phyloP scores from a whole-genome alignment of 108 stramenopile species.

The Asterionellopsis glacialis region DNA sequence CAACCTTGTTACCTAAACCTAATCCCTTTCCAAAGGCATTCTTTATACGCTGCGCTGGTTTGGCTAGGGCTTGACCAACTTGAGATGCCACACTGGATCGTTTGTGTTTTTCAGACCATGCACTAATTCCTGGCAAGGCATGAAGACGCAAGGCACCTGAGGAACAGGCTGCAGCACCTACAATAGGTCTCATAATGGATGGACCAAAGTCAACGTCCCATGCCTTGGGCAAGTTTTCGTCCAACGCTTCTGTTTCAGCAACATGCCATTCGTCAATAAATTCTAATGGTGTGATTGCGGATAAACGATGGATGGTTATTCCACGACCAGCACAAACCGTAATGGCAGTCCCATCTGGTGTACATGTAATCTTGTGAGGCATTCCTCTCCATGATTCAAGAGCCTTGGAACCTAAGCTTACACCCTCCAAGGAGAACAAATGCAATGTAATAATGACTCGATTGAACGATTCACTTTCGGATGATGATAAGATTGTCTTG shows the following conservation, averaged over 20 bases:
- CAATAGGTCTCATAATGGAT: constrained; percentile 73
- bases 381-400: constrained; percentile 60
- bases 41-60: constrained; percentile 71
- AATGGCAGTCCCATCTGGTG: constrained; percentile 79
- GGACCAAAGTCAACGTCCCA: constrained; percentile 88
- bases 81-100: constrained; percentile 30
- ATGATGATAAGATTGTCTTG: constrained; percentile 35
- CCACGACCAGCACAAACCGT: constrained; percentile 74
- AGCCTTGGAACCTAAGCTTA: constrained; percentile 59
- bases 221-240: constrained; percentile 25
- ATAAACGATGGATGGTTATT: constrained; percentile 71
- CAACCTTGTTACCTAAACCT: constrained; percentile 57
- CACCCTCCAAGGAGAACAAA: constrained; percentile 76
- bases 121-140: constrained; percentile 79
- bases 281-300: constrained; percentile 62
- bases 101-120: constrained; percentile 64
- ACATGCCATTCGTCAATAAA: constrained; percentile 82
- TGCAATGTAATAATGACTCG: constrained; percentile 69
- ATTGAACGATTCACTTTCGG: constrained; percentile 5
- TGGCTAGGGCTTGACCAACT: constrained; percentile 65
- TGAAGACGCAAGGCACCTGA: constrained; percentile 79
- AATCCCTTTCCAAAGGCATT: constrained; percentile 72
- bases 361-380: constrained; percentile 63
- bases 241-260: constrained; percentile 51
- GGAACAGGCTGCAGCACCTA: constrained; percentile 80